Evolutionary conservation across 176 grass and related monocot species (phyloP), one percentile per base, ranked within the genome.

Genomic region (Tillandsia leiboldiana): DNA sequence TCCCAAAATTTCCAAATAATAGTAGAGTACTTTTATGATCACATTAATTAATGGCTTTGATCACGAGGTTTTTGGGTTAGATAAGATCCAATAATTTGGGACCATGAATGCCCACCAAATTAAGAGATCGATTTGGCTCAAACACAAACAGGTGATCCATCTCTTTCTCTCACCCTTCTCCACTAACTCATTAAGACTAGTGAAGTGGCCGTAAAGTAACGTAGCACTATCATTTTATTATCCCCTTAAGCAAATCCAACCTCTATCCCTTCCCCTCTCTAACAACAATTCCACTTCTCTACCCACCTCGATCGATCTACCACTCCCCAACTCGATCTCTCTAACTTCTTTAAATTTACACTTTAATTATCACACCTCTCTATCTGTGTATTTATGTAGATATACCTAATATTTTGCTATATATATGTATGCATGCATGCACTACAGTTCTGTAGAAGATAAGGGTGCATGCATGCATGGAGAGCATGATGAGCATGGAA

Each of bases 201-300:
- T 77, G 74, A 77, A 69, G 74, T 77, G 65, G 64, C 66, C 74
- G 74, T 65, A 51, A 77, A 69, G 74, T 59, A 77, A 77, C 51
- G 17, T 68, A 68, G 74, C 52, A 53, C 50, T 54, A 18, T 53
- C 22, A 66, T 53, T 65, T 53, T 26, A 49, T 51, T 42, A 9
- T 20, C 12, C 48, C 27, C 51, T 68, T 49, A 67, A 56, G 50
- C 64, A 58, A 77, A 49, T 58, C 27, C 15, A 58, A 12, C 1
- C 15, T 14, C 20, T 23, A 20, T 20, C 11, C 51, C 51, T 67
- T 14, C 51, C 29, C 20, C n/a, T 49, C 73, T 66, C 62, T 66
- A 65, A 66, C 73, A 15, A 75, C 49, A 20, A 10, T 51, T 59
- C 58, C 58, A 63, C 71, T 73, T 54, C 51, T 49, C 49, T 23